A percentile compares a stretch with the other conserved stretches of the same genome.
Evolutionary conservation across 495 filamentous ascomycete species (phyloP).

Genomic region (Amphirosellinia nigrospora): DNA sequence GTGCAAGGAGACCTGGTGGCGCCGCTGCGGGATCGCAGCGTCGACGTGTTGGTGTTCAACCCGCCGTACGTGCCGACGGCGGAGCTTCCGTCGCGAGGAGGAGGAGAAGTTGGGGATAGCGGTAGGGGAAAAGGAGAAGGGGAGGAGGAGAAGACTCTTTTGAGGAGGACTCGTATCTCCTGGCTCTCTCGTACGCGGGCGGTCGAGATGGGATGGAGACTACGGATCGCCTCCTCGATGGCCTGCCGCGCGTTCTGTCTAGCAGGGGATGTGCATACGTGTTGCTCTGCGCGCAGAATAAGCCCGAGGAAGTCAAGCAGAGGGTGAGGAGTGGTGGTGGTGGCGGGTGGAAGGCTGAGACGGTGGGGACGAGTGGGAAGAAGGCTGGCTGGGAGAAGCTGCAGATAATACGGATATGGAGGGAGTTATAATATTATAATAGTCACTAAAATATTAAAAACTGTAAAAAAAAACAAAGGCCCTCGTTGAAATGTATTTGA

Average conservation of each 20-base stretch:
- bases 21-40: conserved; percentile 57
- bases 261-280: conserved; percentile 82
- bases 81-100: conserved; percentile 57
- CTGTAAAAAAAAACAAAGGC: neutral
- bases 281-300: conserved; percentile 86
- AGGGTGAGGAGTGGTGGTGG: conserved; percentile 56
- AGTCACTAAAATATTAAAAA: neutral
- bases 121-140: neutral
- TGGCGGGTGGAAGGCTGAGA: conserved; percentile 71
- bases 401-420: conserved; percentile 81
- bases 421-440: no score
- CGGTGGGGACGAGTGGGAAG: conserved; percentile 83
- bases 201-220: conserved; percentile 91
- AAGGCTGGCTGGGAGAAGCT: conserved; percentile 91
- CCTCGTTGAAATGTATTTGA: neutral
- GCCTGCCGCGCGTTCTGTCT: conserved; percentile 68
- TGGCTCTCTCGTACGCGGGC: conserved; percentile 88
- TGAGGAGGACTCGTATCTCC: conserved; percentile 75
- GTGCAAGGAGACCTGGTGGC: conserved; percentile 69
- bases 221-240: conserved; percentile 75
- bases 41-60: conserved; percentile 94
- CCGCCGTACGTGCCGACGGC: conserved; percentile 92
- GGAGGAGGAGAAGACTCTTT: conserved; percentile 45
- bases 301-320: conserved; percentile 74
- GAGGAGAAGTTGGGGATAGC: no score